Percentiles rank a stretch among this genome's conserved stretches.
Evolutionary conservation across 208 protist species (phyloP).

Genomic region (Crithidia mellificae): DNA sequence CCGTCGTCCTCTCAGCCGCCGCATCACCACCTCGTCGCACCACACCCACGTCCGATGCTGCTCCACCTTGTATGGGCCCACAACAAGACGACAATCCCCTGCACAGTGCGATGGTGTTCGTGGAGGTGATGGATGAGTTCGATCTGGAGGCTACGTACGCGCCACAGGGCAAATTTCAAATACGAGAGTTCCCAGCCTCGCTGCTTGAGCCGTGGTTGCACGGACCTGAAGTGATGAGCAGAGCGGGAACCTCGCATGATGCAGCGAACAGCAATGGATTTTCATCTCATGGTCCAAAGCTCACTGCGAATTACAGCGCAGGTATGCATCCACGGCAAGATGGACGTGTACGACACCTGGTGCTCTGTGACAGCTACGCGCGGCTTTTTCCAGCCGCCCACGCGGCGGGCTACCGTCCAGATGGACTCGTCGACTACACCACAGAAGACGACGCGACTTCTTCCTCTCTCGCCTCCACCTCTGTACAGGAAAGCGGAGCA

Average conservation of each 20-base stretch:
- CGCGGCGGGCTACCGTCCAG: conserved; percentile 25
- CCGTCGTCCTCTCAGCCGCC: conserved; percentile 29
- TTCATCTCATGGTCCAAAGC: no score
- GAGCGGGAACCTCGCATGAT: background rate
- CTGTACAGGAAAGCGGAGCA: background rate
- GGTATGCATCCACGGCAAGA: background rate
- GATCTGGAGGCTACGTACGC: conserved; percentile 53
- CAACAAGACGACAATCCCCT: conserved; percentile 15
- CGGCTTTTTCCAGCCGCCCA: conserved; percentile 16
- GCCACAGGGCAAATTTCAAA: conserved; percentile 37
- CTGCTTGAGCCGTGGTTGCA: conserved; percentile 34
- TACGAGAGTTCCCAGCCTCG: conserved; percentile 45
- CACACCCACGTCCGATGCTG: background rate
- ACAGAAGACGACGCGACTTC: background rate
- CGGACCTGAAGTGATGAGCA: background rate
- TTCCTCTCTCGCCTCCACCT: background rate
- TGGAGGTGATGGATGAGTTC: conserved; percentile 56
- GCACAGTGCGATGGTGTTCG: conserved; percentile 57
- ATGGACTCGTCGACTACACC: conserved; percentile 26
- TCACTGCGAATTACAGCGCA: no score
- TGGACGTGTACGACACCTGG: conserved; percentile 11
- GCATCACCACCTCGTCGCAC: background rate
- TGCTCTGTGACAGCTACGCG: conserved; percentile 33
- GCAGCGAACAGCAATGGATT: background rate
- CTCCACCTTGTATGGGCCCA: no score